Conservation (phyloP, 306 rosid species). For the Quillaja saponaria region DNA sequence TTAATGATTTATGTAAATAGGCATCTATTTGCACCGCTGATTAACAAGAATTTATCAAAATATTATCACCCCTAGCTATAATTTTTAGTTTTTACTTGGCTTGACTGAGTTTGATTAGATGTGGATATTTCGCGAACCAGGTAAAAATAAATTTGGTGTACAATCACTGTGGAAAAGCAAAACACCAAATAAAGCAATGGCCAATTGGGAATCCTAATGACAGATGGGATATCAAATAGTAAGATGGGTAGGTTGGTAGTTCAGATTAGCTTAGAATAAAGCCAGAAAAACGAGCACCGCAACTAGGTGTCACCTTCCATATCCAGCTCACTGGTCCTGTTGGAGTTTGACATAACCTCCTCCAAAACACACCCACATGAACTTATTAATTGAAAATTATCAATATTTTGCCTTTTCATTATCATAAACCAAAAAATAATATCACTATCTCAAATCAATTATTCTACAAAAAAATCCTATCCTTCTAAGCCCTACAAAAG, state of each 20-base stretch:
- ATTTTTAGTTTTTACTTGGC: background rate
- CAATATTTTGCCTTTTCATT: slow-evolving; percentile 6
- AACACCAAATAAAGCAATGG: slow-evolving; percentile 29
- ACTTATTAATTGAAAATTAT: slow-evolving; percentile 47
- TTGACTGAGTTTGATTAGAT: background rate
- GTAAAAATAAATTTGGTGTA: slow-evolving; percentile 29
- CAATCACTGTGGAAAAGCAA: slow-evolving; percentile 21
- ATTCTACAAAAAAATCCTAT: slow-evolving; percentile 19
- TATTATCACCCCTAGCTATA: background rate
- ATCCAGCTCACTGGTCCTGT: slow-evolving; percentile 67
- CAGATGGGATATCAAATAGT: slow-evolving; percentile 52
- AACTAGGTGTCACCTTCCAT: slow-evolving; percentile 66
- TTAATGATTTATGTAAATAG: background rate
- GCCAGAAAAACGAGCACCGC: slow-evolving; percentile 43
- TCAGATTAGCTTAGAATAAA: slow-evolving; percentile 32
- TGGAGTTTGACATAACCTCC: slow-evolving; percentile 62
- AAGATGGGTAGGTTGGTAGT: slow-evolving; percentile 46
- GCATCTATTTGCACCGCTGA: too few species aligned
- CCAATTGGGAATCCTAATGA: slow-evolving; percentile 38
- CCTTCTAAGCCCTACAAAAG: slow-evolving; percentile 49
- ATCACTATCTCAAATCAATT: slow-evolving; percentile 22
- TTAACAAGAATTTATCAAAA: background rate
- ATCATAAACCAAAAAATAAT: slow-evolving; percentile 19
- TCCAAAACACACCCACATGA: slow-evolving; percentile 75
- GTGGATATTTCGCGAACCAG: background rate